These are phyloP conservation scores for Eleusine coracana DNA, from an alignment of 176 grass and related monocot genomes.

Conservation along the genomic window DNA sequence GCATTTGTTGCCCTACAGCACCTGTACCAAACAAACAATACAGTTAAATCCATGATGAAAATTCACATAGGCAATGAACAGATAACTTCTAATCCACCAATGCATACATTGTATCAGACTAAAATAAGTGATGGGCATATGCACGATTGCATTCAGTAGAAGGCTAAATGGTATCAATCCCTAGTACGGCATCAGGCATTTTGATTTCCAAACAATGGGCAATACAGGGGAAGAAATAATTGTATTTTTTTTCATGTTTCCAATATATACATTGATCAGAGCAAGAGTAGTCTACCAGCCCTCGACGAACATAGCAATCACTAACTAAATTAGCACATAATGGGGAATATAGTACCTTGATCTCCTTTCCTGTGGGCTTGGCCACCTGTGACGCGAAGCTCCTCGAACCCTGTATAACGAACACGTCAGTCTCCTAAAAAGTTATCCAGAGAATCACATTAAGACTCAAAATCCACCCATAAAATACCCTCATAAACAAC, in stretches of 20 bases:
- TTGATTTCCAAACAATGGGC: not conserved
- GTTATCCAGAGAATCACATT: not conserved
- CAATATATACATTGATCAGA: not conserved
- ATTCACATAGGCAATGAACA: not conserved
- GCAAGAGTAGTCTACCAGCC: not conserved
- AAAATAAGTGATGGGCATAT: not conserved
- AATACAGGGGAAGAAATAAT: not conserved
- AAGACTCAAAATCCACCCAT: not conserved
- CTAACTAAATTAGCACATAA: not conserved
- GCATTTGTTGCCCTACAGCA: not conserved
- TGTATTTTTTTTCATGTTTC: not conserved
- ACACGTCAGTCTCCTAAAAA: not conserved
- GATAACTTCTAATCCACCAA: not conserved
- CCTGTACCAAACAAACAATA: constrained; percentile 20
- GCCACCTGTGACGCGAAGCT: constrained; percentile 39
- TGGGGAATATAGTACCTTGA: constrained; percentile 9
- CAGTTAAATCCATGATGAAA: not conserved
- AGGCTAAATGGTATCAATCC: not conserved
- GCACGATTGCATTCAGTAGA: not conserved
- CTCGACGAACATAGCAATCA: not conserved
- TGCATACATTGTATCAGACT: not conserved
- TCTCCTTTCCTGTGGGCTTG: constrained; percentile 21
- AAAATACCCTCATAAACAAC: no score
- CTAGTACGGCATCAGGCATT: not conserved
- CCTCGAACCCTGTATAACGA: constrained; percentile 38